A percentile compares a stretch with the other conserved stretches of the same genome.
These are phyloP conservation scores for Echium plantagineum DNA, from an alignment of 257 asterid species.

Conservation along the genomic window DNA sequence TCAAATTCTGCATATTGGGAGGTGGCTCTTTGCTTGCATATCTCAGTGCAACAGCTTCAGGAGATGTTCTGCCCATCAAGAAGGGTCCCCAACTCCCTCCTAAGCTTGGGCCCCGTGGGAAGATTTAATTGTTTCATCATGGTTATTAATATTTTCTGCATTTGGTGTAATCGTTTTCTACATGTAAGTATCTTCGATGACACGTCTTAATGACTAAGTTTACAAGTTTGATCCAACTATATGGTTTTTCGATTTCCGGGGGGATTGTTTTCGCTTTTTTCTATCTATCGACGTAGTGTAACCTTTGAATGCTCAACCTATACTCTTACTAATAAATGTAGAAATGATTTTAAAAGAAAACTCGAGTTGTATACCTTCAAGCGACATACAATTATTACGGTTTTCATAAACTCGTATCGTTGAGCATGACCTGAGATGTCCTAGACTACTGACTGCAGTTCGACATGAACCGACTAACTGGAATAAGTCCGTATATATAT, in stretches of 20 bases:
- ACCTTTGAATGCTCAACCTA: neutral
- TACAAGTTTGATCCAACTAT: neutral
- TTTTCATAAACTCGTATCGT: no score
- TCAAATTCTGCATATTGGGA: slow-evolving; percentile 86
- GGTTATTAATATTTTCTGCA: slow-evolving; percentile 7
- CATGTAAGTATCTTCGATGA: slow-evolving; percentile 17
- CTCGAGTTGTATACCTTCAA: slow-evolving; percentile 1
- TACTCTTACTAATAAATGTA: neutral
- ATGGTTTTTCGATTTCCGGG: neutral
- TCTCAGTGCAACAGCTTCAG: slow-evolving; percentile 72
- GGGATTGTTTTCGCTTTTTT: neutral
- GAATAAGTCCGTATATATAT: slow-evolving; percentile 9
- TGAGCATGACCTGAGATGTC: neutral
- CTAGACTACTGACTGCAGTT: slow-evolving; percentile 15
- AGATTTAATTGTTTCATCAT: slow-evolving; percentile 33
- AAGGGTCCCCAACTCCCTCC: slow-evolving; percentile 97
- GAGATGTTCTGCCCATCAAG: slow-evolving; percentile 79
- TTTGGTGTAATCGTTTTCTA: neutral
- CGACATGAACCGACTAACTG: slow-evolving; percentile 2
- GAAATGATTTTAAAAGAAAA: neutral
- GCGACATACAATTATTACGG: no score
- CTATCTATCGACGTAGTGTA: no score
- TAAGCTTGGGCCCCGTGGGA: slow-evolving; percentile 69
- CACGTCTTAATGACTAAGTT: slow-evolving; percentile 4
- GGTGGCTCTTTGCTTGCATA: slow-evolving; percentile 83